These are phyloP conservation scores for Macrotyloma uniflorum DNA, from an alignment of 306 rosid species.

Conservation along the genomic window DNA sequence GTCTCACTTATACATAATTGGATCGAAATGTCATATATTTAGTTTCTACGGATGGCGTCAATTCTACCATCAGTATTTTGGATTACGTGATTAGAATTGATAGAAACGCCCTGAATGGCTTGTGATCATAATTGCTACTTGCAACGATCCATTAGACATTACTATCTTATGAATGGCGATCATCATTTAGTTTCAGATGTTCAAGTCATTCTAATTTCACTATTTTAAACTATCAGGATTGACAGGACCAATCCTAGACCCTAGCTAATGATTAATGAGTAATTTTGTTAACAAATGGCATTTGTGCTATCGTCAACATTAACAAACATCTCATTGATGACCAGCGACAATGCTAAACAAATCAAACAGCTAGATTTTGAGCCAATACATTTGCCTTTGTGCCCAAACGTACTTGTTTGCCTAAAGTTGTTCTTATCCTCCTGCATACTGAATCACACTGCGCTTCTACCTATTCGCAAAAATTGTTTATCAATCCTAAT, in stretches of 20 bases:
- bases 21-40: background rate
- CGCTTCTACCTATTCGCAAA: background rate
- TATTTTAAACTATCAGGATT: background rate
- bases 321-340: background rate
- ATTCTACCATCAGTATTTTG: background rate
- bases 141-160: background rate
- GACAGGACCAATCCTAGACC: background rate
- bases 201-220: background rate
- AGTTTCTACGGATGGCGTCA: background rate
- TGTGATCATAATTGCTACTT: background rate
- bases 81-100: background rate
- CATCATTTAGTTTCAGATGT: background rate
- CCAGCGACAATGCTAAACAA: background rate
- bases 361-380: too few relatives aligned
- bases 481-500: background rate
- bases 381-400: too few relatives aligned
- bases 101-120: background rate
- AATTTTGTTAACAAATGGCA: background rate
- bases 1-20: background rate
- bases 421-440: background rate
- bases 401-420: background rate
- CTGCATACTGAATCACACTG: too few relatives aligned
- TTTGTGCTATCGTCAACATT: background rate
- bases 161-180: background rate
- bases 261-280: background rate